Conservation (phyloP, 768 basidiomycete genomes). For the Pholiota molesta region DNA sequence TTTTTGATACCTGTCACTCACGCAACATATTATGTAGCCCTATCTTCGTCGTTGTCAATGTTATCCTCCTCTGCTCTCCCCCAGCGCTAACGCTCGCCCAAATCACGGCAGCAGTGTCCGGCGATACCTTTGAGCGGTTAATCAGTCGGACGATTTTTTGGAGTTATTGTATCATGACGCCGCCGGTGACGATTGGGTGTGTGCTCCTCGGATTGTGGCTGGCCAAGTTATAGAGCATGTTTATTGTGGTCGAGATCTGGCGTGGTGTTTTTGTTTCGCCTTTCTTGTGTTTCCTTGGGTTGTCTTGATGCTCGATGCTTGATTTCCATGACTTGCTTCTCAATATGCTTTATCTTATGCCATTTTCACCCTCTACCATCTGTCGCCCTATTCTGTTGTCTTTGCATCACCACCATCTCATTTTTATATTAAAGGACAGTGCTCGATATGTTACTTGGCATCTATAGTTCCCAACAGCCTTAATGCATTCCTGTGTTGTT, state of each 20-base stretch:
- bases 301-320: not conserved
- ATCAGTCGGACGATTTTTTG: constrained; percentile 93
- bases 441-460: not conserved
- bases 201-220: constrained; percentile 76
- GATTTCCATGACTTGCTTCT: not conserved
- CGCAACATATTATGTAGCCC: constrained; percentile 50
- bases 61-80: constrained; percentile 81
- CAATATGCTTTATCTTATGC: not conserved
- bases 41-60: constrained; percentile 84
- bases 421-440: not conserved
- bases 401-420: not conserved
- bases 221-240: constrained; percentile 46
- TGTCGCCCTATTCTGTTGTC: not conserved
- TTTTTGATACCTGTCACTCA: not conserved
- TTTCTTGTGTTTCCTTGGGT: not conserved
- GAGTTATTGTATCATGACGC: constrained; percentile 88
- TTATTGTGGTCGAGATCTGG: not conserved
- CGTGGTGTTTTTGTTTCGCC: not conserved
- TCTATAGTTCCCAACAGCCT: not conserved
- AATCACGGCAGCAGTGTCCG: constrained; percentile 83
- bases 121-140: constrained; percentile 89
- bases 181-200: constrained; percentile 77
- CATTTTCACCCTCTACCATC: not conserved
- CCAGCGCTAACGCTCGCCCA: constrained; percentile 65
- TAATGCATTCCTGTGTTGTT: not conserved